Percentiles rank a stretch among this genome's conserved stretches.
These are phyloP conservation scores for Millerago galiae DNA, from an alignment of 805 yeast species.

Conservation along the genomic window DNA sequence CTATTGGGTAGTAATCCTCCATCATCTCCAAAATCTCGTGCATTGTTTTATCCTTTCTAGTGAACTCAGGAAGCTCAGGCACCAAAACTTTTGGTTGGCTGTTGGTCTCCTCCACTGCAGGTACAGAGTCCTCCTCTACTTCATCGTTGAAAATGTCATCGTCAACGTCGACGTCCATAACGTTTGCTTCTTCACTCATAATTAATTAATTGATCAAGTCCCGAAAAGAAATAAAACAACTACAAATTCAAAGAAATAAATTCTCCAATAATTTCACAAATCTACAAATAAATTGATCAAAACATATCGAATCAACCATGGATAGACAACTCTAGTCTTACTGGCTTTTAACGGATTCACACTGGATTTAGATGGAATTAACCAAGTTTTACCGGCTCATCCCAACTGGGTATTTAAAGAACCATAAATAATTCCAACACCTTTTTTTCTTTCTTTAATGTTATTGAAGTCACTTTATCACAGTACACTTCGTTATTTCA, in stretches of 20 bases:
- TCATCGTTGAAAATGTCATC: constrained; percentile 23
- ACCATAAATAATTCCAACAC: no score
- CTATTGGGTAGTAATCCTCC: constrained; percentile 90
- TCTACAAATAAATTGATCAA: no score
- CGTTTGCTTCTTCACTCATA: neutral
- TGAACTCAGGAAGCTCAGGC: constrained; percentile 54
- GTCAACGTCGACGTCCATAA: constrained; percentile 20
- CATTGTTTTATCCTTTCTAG: constrained; percentile 74
- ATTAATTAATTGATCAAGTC: neutral
- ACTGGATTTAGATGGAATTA: no score
- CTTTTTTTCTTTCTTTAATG: no score
- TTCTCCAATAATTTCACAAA: no score
- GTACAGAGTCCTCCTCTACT: constrained; percentile 6
- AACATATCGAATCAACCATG: no score
- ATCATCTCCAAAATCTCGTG: constrained; percentile 80
- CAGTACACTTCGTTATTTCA: neutral
- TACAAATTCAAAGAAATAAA: no score
- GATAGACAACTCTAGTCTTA: no score
- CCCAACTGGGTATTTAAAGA: no score
- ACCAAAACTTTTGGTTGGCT: constrained; percentile 8
- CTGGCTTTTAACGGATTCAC: no score
- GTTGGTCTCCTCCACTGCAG: constrained; percentile 8
- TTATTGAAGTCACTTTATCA: neutral
- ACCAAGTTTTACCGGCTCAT: no score
- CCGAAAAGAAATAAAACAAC: no score